These are phyloP conservation scores for Alliaria petiolata DNA, from an alignment of 345 rosid species.

Conservation along the genomic window DNA sequence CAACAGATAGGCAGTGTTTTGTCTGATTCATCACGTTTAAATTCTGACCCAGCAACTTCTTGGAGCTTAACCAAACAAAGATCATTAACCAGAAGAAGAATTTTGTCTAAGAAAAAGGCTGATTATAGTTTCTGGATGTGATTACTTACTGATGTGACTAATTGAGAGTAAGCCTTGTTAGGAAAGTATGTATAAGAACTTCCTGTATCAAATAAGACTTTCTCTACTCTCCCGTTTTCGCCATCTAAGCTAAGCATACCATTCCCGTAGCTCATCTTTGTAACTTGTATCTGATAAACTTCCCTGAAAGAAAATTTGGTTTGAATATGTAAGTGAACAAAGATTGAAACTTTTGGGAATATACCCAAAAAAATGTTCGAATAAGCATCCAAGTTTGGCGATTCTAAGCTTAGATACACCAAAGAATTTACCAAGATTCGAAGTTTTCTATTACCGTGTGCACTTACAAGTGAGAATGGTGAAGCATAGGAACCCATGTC, in stretches of 20 bases:
- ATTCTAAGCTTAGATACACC: too few species aligned
- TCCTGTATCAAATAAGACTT: constrained; percentile 72
- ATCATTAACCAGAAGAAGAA: constrained; percentile 6
- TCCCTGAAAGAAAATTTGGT: constrained; percentile 39
- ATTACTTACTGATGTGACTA: constrained; percentile 67
- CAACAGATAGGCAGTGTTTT: constrained; percentile 76
- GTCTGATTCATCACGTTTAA: constrained; percentile 57
- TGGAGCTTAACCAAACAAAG: constrained; percentile 44
- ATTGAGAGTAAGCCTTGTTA: constrained; percentile 56
- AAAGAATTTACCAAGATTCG: not conserved
- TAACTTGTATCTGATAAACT: constrained; percentile 49
- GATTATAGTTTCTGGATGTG: not conserved
- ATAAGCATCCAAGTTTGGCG: too few species aligned
- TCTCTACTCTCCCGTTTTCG: constrained; percentile 34
- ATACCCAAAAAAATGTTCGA: too few species aligned
- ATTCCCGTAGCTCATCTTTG: constrained; percentile 63
- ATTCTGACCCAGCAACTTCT: constrained; percentile 43
- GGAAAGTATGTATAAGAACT: constrained; percentile 92
- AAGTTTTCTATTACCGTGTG: not conserved
- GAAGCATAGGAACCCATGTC: constrained; percentile 83
- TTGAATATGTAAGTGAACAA: not conserved
- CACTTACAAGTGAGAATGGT: constrained; percentile 56
- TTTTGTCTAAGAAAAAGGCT: not conserved
- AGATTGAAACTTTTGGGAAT: not conserved
- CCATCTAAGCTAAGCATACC: constrained; percentile 51